A percentile compares a stretch with the other conserved stretches of the same genome.
phyloP scores from a whole-genome alignment of 163 green algal genomes.

The Trebouxiophyceae sp. region DNA sequence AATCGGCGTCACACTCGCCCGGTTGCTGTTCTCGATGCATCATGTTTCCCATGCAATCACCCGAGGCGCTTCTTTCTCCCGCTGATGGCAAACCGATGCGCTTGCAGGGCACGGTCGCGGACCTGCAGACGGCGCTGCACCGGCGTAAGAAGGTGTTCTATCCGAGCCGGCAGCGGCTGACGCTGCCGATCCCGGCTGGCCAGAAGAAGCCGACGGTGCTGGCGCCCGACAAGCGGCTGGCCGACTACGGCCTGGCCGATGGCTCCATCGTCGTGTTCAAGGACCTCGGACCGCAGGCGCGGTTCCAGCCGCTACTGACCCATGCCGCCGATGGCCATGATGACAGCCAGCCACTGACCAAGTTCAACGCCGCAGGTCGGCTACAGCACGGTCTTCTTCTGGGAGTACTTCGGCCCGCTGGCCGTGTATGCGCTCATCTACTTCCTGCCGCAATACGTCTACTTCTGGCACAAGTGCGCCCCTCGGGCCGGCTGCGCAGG shows the following conservation, averaged over 20 bases:
- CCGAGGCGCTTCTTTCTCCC: background rate
- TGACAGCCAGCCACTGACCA: no score
- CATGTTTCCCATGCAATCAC: no score
- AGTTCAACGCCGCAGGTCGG: conserved; percentile 75
- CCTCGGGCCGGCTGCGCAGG: no score
- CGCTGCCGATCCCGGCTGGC: conserved; percentile 52
- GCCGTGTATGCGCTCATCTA: conserved; percentile 92
- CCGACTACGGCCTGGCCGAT: conserved; percentile 62
- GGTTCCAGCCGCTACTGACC: no score
- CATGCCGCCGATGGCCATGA: no score
- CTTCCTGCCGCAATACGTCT: conserved; percentile 66
- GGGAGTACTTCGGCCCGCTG: conserved; percentile 96
- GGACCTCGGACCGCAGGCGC: conserved; percentile 87
- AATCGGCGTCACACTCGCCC: background rate
- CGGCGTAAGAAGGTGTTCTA: conserved; percentile 53
- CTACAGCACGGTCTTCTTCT: conserved; percentile 96
- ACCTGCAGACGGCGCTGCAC: conserved; percentile 72
- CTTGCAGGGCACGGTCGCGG: conserved; percentile 61
- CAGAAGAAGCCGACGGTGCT: conserved; percentile 52
- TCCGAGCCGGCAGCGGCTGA: conserved; percentile 70
- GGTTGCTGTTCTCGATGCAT: background rate
- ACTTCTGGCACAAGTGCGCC: conserved; percentile 43
- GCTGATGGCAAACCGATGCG: no score
- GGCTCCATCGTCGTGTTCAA: conserved; percentile 83
- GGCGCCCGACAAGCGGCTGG: conserved; percentile 52